Evolutionary conservation across 331 rosid genomes (phyloP), one percentile per base, ranked within the genome.

Genomic region (Acacia concinna): DNA sequence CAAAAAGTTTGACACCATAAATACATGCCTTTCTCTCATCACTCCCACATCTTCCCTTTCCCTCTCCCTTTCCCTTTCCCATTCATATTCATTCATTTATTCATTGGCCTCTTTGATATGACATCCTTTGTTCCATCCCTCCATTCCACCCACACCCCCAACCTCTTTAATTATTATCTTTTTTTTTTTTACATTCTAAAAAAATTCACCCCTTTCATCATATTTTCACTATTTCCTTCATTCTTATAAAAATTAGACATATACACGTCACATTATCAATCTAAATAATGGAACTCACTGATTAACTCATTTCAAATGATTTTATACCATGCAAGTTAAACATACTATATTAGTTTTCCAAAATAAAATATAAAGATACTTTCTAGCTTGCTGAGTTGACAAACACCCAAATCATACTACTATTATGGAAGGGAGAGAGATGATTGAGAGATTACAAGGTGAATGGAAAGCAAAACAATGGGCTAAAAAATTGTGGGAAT

Each of bases 81-180:
- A 40, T 40, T 40, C 44, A 40, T 14, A n/a, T n/a, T n/a, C n/a
- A n/a, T n/a, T n/a, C n/a, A 47, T 18, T 47, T 7, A 21, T 52
- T 21, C 60, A 20, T n/a, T 17, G 9, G 17, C 17, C 15, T 25
- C 23, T 17, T 35, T 70, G 79, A 86, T 74, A 80, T 83, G 83
- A 80, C 87, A 67, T 75, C 73, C 73, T 82, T 51, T 70, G 73
- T 46, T 46, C 15, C 18, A 77, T 80, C 81, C 85, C 81, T 79
- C 71, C 71, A 21, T 2, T 82, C 20, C 32, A 56, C 11, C 32
- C 2, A 23, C 64, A 10, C 0, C 31, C 17, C 25, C 10, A 7
- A 12, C 27, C 59, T 21, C 11, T 52, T 52, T 52, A 7, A 52
- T 52, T 2, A 18, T 5, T 17, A 5, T 20, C 2, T 47, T 0